Evolutionary conservation across 1,284 basidiomycete species (phyloP), one percentile per base, ranked within the genome.

Genomic region (Cutaneotrichosporon sp.): DNA sequence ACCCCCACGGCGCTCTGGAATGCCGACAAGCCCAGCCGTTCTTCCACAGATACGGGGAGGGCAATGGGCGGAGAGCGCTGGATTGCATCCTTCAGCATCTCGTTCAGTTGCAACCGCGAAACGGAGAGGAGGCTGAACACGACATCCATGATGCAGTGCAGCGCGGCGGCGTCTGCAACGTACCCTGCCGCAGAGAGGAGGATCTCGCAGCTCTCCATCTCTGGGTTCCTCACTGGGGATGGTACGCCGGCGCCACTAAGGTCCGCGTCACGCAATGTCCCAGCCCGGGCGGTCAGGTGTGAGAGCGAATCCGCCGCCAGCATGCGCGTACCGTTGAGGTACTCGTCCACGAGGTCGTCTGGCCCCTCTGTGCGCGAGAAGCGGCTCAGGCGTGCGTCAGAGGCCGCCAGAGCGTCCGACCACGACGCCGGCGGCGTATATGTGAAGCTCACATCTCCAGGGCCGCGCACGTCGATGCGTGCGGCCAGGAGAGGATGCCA

Each of bases 161-260:
- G 77, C 3, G 86, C 85, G 82, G 87, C 86, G 24, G 85, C 86
- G 65, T 89, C 87, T 9, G 85, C 86, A 34, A 88, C 68, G 68
- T 83, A 88, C 63, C 88, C 86, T 10, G 84, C 80, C 4, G 84
- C 82, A 62, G 82, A 83, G 27, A 88, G 79, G 45, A 86, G 70
- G 45, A 85, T 66, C 63, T 86, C 49, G 11, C 12, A 32, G 4
- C 20, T 26, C 9, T 38, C 27, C 3, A n/a, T n/a, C n/a, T n/a
- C n/a, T n/a, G n/a, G n/a, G n/a, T n/a, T n/a, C n/a, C n/a, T n/a
- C n/a, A n/a, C 2, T 17, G 3, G 17, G 5, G 42, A 8, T 2
- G 42, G 42, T 3, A 37, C 25, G 24, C 80, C 62, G 76, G 82
- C 34, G 79, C 69, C 29, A 1, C 16, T 25, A 12, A 39, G 26